phyloP scores from a whole-genome alignment of 257 asterid species.

The Coffea eugenioides region DNA sequence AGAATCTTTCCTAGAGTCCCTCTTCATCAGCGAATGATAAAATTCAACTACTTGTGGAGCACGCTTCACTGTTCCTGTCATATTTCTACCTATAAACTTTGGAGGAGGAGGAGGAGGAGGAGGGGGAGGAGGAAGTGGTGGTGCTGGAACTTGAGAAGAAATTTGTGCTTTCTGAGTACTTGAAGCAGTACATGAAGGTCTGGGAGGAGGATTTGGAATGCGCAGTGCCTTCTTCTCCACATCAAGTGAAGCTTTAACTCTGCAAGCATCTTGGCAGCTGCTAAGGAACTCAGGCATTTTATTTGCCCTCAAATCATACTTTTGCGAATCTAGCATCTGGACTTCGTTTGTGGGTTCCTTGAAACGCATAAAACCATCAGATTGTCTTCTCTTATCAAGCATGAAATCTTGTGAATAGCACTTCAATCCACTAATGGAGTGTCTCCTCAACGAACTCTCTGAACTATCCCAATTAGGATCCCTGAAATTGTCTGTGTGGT shows the following conservation, averaged over 20 bases:
- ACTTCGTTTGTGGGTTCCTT: constrained; percentile 60
- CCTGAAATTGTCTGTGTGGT: constrained; percentile 31
- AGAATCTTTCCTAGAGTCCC: constrained; percentile 86
- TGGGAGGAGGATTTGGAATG: constrained; percentile 88
- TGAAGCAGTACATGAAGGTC: constrained; percentile 55
- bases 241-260: constrained; percentile 52
- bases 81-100: constrained; percentile 40
- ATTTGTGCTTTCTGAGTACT: constrained; percentile 39
- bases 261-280: constrained; percentile 43
- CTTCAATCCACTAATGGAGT: constrained; percentile 76
- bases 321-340: constrained; percentile 41
- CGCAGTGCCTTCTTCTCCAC: constrained; percentile 71
- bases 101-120: constrained; percentile 83
- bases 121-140: constrained; percentile 50
- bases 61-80: constrained; percentile 62
- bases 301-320: constrained; percentile 40
- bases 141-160: constrained; percentile 28
- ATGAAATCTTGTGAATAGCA: constrained; percentile 50
- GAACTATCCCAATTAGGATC: constrained; percentile 42
- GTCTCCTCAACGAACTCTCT: constrained; percentile 54
- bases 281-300: constrained; percentile 28
- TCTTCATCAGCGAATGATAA: constrained; percentile 88
- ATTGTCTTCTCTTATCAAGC: constrained; percentile 64
- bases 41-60: constrained; percentile 91
- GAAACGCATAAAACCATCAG: constrained; percentile 70